A percentile compares a stretch with the other conserved stretches of the same genome.
These are phyloP conservation scores for Cupressus sempervirens DNA, from an alignment of 75 land plant species.

Conservation along the genomic window DNA sequence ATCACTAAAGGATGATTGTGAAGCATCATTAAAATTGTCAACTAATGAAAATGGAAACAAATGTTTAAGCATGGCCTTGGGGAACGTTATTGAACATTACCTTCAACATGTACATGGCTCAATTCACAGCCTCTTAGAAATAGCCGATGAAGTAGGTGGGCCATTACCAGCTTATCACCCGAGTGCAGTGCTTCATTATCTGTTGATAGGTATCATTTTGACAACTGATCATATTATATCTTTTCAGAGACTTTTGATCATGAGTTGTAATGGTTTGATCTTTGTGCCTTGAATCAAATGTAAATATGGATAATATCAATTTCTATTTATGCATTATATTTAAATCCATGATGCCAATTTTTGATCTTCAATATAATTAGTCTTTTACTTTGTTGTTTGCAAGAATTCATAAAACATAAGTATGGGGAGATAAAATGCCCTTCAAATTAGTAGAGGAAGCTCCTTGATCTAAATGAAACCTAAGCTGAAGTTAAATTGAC, in stretches of 20 bases:
- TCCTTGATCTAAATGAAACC: too few species aligned
- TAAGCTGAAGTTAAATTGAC: too few species aligned
- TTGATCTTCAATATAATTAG: not conserved
- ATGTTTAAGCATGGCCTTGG: not conserved
- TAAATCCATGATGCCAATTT: not conserved
- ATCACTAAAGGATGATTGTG: not conserved
- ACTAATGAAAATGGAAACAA: not conserved
- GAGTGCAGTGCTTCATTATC: conserved; percentile 41
- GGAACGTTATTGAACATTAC: not conserved
- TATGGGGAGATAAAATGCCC: too few species aligned
- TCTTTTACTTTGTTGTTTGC: too few species aligned
- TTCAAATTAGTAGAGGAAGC: too few species aligned
- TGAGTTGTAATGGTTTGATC: not conserved
- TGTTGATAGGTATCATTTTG: conserved; percentile 60
- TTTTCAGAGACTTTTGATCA: not conserved
- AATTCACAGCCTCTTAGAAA: conserved; percentile 39
- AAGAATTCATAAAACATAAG: too few species aligned
- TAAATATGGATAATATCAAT: not conserved
- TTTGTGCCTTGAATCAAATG: not conserved
- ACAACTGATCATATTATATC: not conserved
- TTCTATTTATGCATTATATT: not conserved
- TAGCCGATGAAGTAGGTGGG: conserved; percentile 40
- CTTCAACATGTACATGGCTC: not conserved
- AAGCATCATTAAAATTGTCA: not conserved
- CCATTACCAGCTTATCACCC: conserved; percentile 74